These are phyloP conservation scores for Ceraceosorus guamensis DNA, from an alignment of 1,284 basidiomycete genomes.

Conservation along the genomic window DNA sequence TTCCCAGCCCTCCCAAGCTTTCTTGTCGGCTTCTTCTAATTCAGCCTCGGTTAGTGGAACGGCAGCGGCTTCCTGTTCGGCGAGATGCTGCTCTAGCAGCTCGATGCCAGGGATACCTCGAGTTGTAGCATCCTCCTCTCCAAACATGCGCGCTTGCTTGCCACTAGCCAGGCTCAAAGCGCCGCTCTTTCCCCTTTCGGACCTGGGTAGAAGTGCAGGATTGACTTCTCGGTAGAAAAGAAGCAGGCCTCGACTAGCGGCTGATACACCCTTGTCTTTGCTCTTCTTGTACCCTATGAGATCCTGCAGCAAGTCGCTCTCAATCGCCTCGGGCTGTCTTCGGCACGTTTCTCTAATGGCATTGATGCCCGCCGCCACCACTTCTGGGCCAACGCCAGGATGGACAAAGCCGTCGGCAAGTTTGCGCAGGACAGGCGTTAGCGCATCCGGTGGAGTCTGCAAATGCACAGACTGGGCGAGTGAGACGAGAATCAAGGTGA, in stretches of 20 bases:
- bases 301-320: conserved; percentile 83
- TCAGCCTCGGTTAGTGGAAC: conserved; percentile 50
- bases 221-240: conserved; percentile 95
- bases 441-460: conserved; percentile 84
- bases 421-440: conserved; percentile 83
- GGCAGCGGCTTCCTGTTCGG: conserved; percentile 15
- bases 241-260: conserved; percentile 77
- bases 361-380: conserved; percentile 92
- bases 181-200: conserved; percentile 59
- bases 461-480: conserved; percentile 95
- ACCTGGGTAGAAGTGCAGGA: conserved; percentile 78
- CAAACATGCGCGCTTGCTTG: conserved; percentile 58
- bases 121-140: conserved; percentile 63
- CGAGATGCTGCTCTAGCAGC: conserved; percentile 42
- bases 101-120: conserved; percentile 73
- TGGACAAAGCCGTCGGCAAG: conserved; percentile 93
- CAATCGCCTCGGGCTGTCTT: conserved; percentile 90
- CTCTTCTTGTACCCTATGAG: conserved; percentile 90
- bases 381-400: conserved; percentile 89
- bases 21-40: conserved; percentile 71
- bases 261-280: conserved; percentile 84
- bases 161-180: conserved; percentile 36
- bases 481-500: conserved; percentile 87
- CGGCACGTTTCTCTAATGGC: conserved; percentile 86
- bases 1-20: conserved; percentile 76